Base-by-base conservation (phyloP, 2,329 filamentous ascomycete species). In the Paraconiothyrium brasiliense region DNA sequence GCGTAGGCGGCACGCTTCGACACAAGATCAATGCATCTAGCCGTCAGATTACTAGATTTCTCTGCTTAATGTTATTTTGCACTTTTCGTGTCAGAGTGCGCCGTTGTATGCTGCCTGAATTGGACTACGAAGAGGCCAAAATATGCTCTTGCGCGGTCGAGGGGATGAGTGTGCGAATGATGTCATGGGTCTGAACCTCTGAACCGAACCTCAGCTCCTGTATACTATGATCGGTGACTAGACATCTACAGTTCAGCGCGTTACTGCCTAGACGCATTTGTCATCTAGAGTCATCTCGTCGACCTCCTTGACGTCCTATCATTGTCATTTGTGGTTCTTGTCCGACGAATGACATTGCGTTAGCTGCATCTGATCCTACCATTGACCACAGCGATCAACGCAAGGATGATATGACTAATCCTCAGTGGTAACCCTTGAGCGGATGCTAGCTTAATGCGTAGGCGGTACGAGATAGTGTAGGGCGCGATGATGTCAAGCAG, bases 401-500 rank as follows among this genome's bases (percentile, higher is more conserved):
- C 8, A 24, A 24, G n/a, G 20, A 24, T 20, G 7, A 24, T 37
- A 24, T 46, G n/a, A 46, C 43, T 46, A 46, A 46, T 46, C 20
- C 20, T 24, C 10, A 8, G 20, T 46, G 20, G 43, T 11, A 24
- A 2, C 3, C 8, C 8, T 44, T 11, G 9, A 16, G 37, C 41
- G 9, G 20, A 46, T 20, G 16, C n/a, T 16, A 41, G 16, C 10
- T 46, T 30, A 30, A 30, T 30, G 43, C 24, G 24, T 48, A 22
- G 24, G 32, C 30, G 48, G 24, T 16, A 32, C n/a, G n/a, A 20
- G 16, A 34, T 20, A 22, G 14, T 37, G 48, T 37, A 54, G 35
- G 24, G 51, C 51, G 51, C 51, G 24, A 51, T 54, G 37, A 55
- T 55, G 52, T 55, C 41, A 55, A 46, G 9, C 22, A n/a, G 16